Base-by-base conservation (phyloP, 2,329 filamentous ascomycete species). In the Thyridium curvatum region DNA sequence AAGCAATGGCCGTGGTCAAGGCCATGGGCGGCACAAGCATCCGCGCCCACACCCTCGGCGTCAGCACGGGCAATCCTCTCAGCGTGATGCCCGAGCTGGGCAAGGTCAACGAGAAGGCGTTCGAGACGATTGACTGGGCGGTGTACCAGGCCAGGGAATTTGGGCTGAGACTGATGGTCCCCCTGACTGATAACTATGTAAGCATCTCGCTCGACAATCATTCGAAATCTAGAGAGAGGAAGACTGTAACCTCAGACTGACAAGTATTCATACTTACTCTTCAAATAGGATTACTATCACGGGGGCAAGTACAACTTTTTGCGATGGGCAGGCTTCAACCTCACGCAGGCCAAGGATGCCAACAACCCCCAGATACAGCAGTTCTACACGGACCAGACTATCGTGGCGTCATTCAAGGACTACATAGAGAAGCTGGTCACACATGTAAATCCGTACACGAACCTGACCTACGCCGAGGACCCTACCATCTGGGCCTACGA, bases 401-500 rank as follows among this genome's bases (percentile, higher is more conserved):
- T 71, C 41, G 58, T 70, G 26, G 47, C 45, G 12, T 49, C 58
- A 13, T 72, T 71, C 57, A 69, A 71, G 50, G 54, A 53, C 39
- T 72, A 70, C 49, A 62, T 72, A 47, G 48, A 54, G 17, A 54
- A 59, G 29, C 55, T 71, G 21, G 43, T 71, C 35, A 67, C 64
- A 2, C 69, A 72, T 45, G 50, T 58, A 13, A 72, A 72, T 46
- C 58, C 56, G 28, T 66, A 66, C 48, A 71, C 62, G 8, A 61
- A 62, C 38, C 52, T 69, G 3, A 64, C 62, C 2, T 71, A 69
- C 42, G 68, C 66, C 12, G 60, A 69, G 39, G 68, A 72, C 44
- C 62, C 68, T 5, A 71, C 68, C 4, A 70, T 72, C 40, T 69
- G 71, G 42, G 67, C 65, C 10, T 68, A 65, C 45, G 67, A 71